A percentile compares a stretch with the other conserved stretches of the same genome.
Conservation (phyloP, 108 stramenopile species). For the Skeletonema potamos region DNA sequence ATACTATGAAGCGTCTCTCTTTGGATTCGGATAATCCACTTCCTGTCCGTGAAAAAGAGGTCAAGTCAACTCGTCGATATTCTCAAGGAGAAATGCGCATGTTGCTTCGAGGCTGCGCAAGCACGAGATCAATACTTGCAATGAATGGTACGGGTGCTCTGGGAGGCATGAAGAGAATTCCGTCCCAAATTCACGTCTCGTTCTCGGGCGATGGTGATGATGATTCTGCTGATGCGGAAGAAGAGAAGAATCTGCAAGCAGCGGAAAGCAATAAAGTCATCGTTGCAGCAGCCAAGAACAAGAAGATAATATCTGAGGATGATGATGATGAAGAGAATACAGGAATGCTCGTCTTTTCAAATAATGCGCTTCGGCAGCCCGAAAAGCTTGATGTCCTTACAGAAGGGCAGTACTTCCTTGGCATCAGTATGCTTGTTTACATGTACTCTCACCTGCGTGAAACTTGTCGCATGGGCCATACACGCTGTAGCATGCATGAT, state of each 20-base stretch:
- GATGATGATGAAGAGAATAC: not conserved
- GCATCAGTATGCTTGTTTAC: slow-evolving; percentile 24
- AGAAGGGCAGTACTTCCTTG: slow-evolving; percentile 20
- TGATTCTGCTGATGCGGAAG: not conserved
- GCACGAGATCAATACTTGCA: not conserved
- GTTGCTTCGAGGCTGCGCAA: not conserved
- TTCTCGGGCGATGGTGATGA: not conserved
- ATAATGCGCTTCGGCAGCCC: not conserved
- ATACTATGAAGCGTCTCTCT: not conserved
- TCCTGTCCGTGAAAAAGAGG: not conserved
- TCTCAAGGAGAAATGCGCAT: not conserved
- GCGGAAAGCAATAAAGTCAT: not conserved
- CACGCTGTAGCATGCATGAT: slow-evolving; percentile 7
- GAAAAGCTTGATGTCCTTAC: slow-evolving; percentile 11
- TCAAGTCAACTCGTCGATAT: not conserved
- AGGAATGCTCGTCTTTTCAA: not conserved
- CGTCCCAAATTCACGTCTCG: not conserved
- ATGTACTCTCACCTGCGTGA: slow-evolving; percentile 23
- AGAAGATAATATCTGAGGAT: not conserved
- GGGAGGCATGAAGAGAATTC: not conserved
- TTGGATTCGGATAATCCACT: not conserved
- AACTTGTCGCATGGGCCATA: slow-evolving; percentile 10
- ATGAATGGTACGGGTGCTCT: not conserved
- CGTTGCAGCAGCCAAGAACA: not conserved
- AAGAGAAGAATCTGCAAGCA: not conserved